Evolutionary conservation across 129 eudicot genomes (phyloP).

Genomic region (Escallonia rubra): DNA sequence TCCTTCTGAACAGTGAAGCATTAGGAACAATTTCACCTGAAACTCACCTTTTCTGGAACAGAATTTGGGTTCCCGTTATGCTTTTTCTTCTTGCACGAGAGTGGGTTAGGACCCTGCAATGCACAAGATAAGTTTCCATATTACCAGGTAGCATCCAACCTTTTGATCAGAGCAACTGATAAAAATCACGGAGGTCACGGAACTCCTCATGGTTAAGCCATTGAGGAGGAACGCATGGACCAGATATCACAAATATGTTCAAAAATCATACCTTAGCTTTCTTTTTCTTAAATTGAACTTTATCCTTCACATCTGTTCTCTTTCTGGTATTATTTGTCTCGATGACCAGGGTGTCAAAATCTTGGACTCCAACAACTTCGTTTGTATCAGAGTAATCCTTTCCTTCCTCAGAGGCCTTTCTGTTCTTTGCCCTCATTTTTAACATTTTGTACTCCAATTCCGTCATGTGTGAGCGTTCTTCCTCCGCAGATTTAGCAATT

Average conservation of each 20-base stretch:
- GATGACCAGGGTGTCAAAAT: conserved; percentile 4
- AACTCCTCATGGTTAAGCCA: too few species aligned
- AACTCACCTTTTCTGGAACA: conserved; percentile 41
- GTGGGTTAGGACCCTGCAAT: conserved; percentile 89
- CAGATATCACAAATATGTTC: neutral
- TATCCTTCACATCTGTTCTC: conserved; percentile 44
- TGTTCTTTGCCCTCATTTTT: conserved; percentile 28
- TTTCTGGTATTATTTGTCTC: conserved; percentile 27
- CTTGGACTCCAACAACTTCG: conserved; percentile 28
- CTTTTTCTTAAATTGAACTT: conserved; percentile 72
- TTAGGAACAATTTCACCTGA: neutral
- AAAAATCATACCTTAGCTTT: conserved; percentile 67
- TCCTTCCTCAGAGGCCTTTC: conserved; percentile 19
- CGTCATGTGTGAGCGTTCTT: conserved; percentile 64
- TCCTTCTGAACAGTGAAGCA: neutral
- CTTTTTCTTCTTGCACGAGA: conserved; percentile 83
- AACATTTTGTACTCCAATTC: conserved; percentile 66
- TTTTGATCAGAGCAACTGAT: neutral
- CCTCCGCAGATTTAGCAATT: conserved; percentile 73
- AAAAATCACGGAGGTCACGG: too few species aligned
- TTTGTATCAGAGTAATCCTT: conserved; percentile 37
- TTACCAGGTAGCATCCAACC: neutral
- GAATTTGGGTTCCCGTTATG: conserved; percentile 26
- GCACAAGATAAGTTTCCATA: neutral
- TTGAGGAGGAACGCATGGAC: too few species aligned